Conservation (phyloP, 805 yeast species). For the Ogataea minuta region DNA sequence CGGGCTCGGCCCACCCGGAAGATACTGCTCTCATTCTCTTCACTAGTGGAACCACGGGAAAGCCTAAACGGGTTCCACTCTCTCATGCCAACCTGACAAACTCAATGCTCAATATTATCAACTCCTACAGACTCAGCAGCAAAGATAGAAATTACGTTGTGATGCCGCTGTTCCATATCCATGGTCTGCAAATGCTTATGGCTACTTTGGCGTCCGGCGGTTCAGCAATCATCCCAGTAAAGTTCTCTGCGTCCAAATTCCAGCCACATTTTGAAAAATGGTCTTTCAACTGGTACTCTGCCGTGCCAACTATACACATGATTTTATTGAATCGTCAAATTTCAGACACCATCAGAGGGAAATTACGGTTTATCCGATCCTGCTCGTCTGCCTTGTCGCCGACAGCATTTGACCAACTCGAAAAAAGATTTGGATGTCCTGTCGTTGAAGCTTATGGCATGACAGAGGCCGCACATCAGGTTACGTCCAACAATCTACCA, state of each 20-base stretch:
- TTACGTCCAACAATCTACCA: constrained; percentile 69
- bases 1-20: constrained; percentile 22
- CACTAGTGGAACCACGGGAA: constrained; percentile 75
- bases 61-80: constrained; percentile 73
- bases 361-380: constrained; percentile 64
- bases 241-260: constrained; percentile 58
- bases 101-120: constrained; percentile 56
- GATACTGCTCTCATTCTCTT: constrained; percentile 66
- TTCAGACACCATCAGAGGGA: constrained; percentile 49
- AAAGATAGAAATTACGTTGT: constrained; percentile 60
- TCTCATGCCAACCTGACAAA: constrained; percentile 62
- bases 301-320: constrained; percentile 75
- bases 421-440: constrained; percentile 57
- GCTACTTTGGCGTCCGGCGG: constrained; percentile 63
- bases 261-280: constrained; percentile 55
- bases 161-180: constrained; percentile 79
- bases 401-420: constrained; percentile 56
- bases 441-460: constrained; percentile 77
- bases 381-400: constrained; percentile 75
- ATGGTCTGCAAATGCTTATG: constrained; percentile 65
- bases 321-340: constrained; percentile 52
- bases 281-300: constrained; percentile 68
- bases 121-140: constrained; percentile 51
- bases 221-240: constrained; percentile 56
- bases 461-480: constrained; percentile 82